Evolutionary conservation across 2,329 filamentous ascomycete species (phyloP), one percentile per base, ranked within the genome.

Genomic region (Fusarium nygamai): DNA sequence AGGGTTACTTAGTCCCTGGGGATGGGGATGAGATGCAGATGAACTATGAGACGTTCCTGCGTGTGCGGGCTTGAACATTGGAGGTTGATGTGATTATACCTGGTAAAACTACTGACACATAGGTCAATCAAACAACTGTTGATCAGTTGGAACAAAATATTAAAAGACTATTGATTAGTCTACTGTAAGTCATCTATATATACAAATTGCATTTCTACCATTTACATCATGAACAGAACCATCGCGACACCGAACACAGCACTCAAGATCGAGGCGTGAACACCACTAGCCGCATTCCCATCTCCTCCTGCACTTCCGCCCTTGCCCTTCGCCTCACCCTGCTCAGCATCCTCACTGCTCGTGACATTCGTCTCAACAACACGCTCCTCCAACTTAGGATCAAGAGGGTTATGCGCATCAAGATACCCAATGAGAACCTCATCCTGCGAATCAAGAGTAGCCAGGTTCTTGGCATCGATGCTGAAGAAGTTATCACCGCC

Each of bases 401-500:
- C 80, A 36, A 91, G 81, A 3, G 89, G 89, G 59, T 82, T 86
- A 60, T 85, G 79, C 9, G 82, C 80, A 67, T 83, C 70, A 46
- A 91, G 84, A 72, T 91, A 90, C 41, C 81, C 78, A 10, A 84
- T 83, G 6, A 90, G 82, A 0, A 90, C 87, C 75, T 89, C 85
- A 48, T 89, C 88, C 78, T 89, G 85, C 2, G 85, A 86, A 33
- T 89, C 88, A 6, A 90, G 82, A 11, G 82, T 83, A 36, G 85
- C 80, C 50, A 87, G 86, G 60, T 82, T 80, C 33, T 70, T 78
- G 13, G 76, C 78, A 4, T 65, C 60, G 2, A 74, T 47, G n/a
- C 80, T 74, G 29, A 91, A 85, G 77, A 92, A 88, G 76, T 91
- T 92, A 75, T 92, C 91, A 20, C 90, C 91, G 5, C 89, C 90